phyloP scores from a whole-genome alignment of 768 basidiomycete genomes.

The Termitomyces sp. region DNA sequence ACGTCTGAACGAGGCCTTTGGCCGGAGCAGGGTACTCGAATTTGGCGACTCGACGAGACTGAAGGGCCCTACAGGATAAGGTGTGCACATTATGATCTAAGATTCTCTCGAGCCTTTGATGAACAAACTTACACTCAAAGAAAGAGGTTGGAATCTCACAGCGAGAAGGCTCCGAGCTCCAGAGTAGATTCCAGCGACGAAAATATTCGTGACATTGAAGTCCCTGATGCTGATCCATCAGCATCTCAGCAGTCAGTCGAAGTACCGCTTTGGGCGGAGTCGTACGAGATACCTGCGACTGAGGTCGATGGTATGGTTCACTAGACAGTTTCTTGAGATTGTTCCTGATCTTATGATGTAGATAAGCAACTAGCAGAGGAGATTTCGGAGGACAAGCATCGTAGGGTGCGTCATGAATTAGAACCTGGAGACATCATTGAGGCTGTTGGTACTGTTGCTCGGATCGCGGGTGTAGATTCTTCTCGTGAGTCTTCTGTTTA shows the following conservation, averaged over 20 bases:
- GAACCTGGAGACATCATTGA: slow-evolving; percentile 91
- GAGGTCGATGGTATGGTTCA: slow-evolving; percentile 52
- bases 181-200: slow-evolving; percentile 45
- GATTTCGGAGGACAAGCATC: slow-evolving; percentile 83
- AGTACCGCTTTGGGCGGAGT: slow-evolving; percentile 71
- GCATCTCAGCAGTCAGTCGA: slow-evolving; percentile 48
- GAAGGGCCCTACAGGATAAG: slow-evolving; percentile 87
- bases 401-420: slow-evolving; percentile 80
- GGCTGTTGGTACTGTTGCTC: slow-evolving; percentile 80
- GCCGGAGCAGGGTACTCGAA: slow-evolving; percentile 49
- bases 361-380: slow-evolving; percentile 71
- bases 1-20: slow-evolving; percentile 82
- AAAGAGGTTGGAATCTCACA: slow-evolving; percentile 72
- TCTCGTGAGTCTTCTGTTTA: slow-evolving; percentile 58
- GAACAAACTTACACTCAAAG: slow-evolving; percentile 31
- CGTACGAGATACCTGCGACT: slow-evolving; percentile 63
- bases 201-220: slow-evolving; percentile 46
- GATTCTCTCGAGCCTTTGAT: not conserved
- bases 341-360: slow-evolving; percentile 14
- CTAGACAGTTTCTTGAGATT: not conserved
- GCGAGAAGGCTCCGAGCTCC: slow-evolving; percentile 43
- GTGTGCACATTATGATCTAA: slow-evolving; percentile 46
- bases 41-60: slow-evolving; percentile 88
- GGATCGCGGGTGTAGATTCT: slow-evolving; percentile 88
- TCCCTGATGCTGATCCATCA: slow-evolving; percentile 48